phyloP scores from a whole-genome alignment of 2,329 filamentous ascomycete species.

The Apiospora aurea region DNA sequence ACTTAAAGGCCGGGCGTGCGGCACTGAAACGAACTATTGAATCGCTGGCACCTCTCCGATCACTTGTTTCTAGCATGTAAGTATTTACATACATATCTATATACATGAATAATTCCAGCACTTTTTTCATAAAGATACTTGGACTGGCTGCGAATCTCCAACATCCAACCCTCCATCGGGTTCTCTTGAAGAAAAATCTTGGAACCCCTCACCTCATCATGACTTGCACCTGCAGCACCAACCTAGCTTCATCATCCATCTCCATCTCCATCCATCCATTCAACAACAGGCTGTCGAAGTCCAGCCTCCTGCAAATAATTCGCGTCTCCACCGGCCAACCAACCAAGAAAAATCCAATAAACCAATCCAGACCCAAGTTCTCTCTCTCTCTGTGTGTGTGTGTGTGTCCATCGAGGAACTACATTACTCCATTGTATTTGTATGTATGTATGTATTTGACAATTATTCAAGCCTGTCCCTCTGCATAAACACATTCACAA shows the following conservation, averaged over 20 bases:
- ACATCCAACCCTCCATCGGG: background rate
- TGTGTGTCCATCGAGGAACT: background rate
- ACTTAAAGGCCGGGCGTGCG: slow-evolving; percentile 6
- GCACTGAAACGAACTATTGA: slow-evolving; percentile 5
- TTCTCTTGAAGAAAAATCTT: background rate
- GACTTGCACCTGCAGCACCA: slow-evolving; percentile 20
- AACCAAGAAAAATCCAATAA: slow-evolving; percentile 4
- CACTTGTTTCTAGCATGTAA: background rate
- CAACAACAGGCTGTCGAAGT: background rate
- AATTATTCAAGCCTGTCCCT: slow-evolving; percentile 13
- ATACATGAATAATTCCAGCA: too few species aligned
- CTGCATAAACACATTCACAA: slow-evolving; percentile 8
- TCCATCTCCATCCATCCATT: background rate
- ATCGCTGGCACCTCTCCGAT: background rate
- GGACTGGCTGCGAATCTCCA: background rate
- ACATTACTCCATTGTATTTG: background rate
- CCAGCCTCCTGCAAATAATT: slow-evolving; percentile 21
- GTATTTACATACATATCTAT: too few species aligned
- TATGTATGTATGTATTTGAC: slow-evolving; percentile 4
- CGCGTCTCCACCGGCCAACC: slow-evolving; percentile 16
- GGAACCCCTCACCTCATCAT: slow-evolving; percentile 16
- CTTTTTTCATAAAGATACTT: background rate
- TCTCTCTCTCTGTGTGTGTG: too few species aligned
- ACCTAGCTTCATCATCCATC: background rate
- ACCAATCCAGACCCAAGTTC: background rate